Evolutionary conservation across 192 early-diverging fungal species (phyloP), one percentile per base, ranked within the genome.

Genomic region (Coemansia sp.): DNA sequence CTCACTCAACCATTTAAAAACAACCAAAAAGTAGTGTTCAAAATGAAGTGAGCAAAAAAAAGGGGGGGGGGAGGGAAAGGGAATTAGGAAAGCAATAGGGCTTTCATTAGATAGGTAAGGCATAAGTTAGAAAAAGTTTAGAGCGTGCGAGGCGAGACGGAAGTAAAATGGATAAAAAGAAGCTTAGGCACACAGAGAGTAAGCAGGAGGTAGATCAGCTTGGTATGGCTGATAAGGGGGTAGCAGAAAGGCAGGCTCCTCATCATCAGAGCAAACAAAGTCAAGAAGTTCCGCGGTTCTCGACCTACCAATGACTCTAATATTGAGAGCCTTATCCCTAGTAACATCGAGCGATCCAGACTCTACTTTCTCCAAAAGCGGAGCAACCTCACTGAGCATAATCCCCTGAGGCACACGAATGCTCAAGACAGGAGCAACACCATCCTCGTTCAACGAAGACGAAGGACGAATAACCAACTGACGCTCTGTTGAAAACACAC

Each of bases 291-390:
- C 56, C 6, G 67, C 53, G 7, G 76, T 65, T 7, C 76, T 52
- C 10, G 68, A 73, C 16, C 76, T 47, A 9, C 71, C 76, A 52
- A 79, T 74, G 28, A 79, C 58, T 10, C 59, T 58, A 12, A 79
- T 73, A 49, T 79, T 79, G 10, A 74, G 41, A 9, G 53, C 68
- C 64, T 79, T 79, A 52, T 79, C 65, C 14, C 76, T 58, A 0
- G 76, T 70, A 21, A 79, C 52, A 52, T 79, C 68, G 7, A 60
- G 21, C 19, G 53, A 8, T 10, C 59, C 55, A 5, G 22, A 48
- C 10, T 32, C 12, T 2, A 55, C 23, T 12, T 56, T 23, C 44
- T 65, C 67, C 24, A 79, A 49, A 18, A 79, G 30, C 16, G 8
- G 47, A 4, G 76, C 76, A 9, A 79, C 56, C 48, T 79, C 76